Evolutionary conservation across 2,329 filamentous ascomycete species (phyloP).

Genomic region (Boeremia exigua): DNA sequence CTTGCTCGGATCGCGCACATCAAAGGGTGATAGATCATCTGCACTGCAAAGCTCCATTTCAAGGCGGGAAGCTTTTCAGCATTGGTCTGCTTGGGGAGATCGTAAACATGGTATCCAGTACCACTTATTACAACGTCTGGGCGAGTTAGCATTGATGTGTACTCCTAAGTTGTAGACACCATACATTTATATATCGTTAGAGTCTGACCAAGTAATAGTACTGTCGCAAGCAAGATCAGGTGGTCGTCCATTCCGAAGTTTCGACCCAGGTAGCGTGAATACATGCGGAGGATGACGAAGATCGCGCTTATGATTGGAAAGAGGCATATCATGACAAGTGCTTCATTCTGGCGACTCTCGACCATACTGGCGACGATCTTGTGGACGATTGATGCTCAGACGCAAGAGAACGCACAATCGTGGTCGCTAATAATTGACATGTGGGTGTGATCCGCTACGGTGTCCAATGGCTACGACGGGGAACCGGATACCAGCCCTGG

Average conservation of each 20-base stretch:
- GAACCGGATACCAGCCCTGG: background rate
- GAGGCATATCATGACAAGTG: constrained; percentile 33
- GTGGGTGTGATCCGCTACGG: background rate
- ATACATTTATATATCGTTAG: constrained; percentile 34
- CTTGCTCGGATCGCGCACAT: constrained; percentile 47
- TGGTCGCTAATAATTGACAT: constrained; percentile 1
- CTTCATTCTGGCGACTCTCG: constrained; percentile 36
- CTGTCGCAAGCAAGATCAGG: constrained; percentile 35
- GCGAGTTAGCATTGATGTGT: background rate
- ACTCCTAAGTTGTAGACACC: background rate
- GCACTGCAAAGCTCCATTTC: constrained; percentile 46
- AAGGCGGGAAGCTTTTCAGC: constrained; percentile 33
- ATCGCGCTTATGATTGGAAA: constrained; percentile 38
- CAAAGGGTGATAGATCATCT: constrained; percentile 48
- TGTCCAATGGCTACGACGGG: background rate
- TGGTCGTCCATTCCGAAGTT: constrained; percentile 46
- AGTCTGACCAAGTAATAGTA: constrained; percentile 33
- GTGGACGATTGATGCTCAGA: background rate
- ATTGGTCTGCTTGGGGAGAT: constrained; percentile 40
- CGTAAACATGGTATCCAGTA: constrained; percentile 42
- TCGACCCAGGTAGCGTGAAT: constrained; percentile 37
- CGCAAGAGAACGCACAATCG: background rate
- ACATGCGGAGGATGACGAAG: constrained; percentile 35
- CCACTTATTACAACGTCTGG: constrained; percentile 39
- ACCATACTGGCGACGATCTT: constrained; percentile 23